A percentile compares a stretch with the other conserved stretches of the same genome.
Evolutionary conservation across 306 rosid species (phyloP).

Genomic region (Gleditsia sinensis): DNA sequence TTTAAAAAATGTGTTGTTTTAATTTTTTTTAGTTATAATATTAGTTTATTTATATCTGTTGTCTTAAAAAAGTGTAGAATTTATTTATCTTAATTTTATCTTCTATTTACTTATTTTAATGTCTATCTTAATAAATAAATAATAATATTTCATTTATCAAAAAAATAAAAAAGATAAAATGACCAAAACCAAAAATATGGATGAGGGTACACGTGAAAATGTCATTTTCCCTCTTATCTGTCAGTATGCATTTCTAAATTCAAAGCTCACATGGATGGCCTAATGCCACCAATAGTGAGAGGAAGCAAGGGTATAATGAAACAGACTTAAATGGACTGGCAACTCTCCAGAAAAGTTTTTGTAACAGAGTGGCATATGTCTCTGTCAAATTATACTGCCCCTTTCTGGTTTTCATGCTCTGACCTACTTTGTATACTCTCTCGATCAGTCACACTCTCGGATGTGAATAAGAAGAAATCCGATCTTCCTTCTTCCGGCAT

Average conservation of each 20-base stretch:
- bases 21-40: too few species aligned
- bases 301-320: not conserved
- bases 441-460: not conserved
- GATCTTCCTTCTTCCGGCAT: conserved; percentile 5
- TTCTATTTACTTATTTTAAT: too few species aligned
- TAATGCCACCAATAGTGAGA: not conserved
- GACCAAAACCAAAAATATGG: not conserved
- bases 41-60: too few species aligned
- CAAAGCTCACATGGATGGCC: not conserved
- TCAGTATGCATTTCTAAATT: not conserved
- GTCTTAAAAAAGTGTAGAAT: too few species aligned
- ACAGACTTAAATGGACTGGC: conserved; percentile 14
- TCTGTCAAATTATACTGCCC: conserved; percentile 7
- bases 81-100: too few species aligned
- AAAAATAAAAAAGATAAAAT: too few species aligned
- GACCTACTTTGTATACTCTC: conserved; percentile 1
- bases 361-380: not conserved
- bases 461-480: not conserved
- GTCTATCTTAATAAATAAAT: too few species aligned
- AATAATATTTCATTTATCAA: too few species aligned
- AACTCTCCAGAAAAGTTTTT: not conserved
- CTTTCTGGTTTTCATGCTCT: not conserved
- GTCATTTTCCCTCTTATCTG: not conserved
- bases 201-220: not conserved
- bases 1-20: too few species aligned